Base-by-base conservation (phyloP, 2,329 filamentous ascomycete genomes). In the Trichophaea hybrida region DNA sequence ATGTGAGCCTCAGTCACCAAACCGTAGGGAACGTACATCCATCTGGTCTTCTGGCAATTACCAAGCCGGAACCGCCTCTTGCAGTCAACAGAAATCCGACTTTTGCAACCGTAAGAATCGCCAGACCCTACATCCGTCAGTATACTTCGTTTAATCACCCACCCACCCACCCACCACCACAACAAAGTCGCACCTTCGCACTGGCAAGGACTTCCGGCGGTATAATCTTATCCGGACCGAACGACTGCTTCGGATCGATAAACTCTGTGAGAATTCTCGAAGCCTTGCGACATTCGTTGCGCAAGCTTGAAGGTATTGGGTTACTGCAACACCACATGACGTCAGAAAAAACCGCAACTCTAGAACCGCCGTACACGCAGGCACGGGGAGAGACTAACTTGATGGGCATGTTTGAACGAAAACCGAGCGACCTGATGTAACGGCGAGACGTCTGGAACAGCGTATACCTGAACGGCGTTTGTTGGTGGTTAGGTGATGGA, bases 211-310 rank as follows among this genome's bases (percentile, higher is more conserved):
- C 80, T 56, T 84, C 80, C 6, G 91, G 90, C 54, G 93, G 93
- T 68, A 98, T 98, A 71, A 98, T 84, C 74, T 97, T 97, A 74
- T 97, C 93, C 59, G 93, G 91, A 5, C 91, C 89, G 72, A 97
- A 95, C 17, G 91, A 76, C 76, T 97, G 91, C 70, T 84, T 81
- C 17, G 93, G 93, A 71, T 97, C 93, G 71, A 97, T 81, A 72
- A 98, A 98, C 10, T 90, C 94, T 50, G 86, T 81, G 68, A 98
- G 80, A 70, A 97, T 97, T 78, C 94, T 95, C 71, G 86, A 86
- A 71, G 89, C 93, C 75, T 98, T 98, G 74, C 86, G 93, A 76
- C 93, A 97, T 76, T 98, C 93, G 76, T 88, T 64, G 13, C 58
- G 58, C 15, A 65, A 54, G 46, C 48, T 60, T 24, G 63, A 55